phyloP scores from a whole-genome alignment of 2,329 filamentous ascomycete genomes.

The Pseudogymnoascus sp. region DNA sequence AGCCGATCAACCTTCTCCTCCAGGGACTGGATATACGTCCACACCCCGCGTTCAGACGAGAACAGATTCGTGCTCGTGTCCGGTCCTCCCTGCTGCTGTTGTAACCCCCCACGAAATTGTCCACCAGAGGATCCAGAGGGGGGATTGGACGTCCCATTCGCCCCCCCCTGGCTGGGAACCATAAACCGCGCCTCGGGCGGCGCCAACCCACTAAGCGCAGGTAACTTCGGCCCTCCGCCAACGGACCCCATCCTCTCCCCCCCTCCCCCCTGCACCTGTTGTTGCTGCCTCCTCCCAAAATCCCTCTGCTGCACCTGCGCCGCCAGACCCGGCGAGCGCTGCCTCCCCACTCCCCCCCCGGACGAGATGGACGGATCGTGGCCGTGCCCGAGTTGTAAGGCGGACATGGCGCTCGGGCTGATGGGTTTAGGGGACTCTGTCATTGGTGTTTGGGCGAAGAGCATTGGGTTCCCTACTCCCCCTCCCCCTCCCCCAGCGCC shows the following conservation, averaged over 20 bases:
- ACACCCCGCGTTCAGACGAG: constrained; percentile 54
- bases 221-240: constrained; percentile 26
- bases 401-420: constrained; percentile 48
- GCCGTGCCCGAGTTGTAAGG: constrained; percentile 45
- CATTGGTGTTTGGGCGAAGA: constrained; percentile 46
- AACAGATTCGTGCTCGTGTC: constrained; percentile 62
- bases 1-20: constrained; percentile 49
- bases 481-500: too few relatives aligned
- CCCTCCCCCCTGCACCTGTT: background rate
- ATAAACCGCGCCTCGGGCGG: constrained; percentile 28
- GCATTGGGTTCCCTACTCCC: constrained; percentile 21
- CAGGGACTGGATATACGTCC: constrained; percentile 63
- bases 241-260: constrained; percentile 20
- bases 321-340: constrained; percentile 57
- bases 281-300: constrained; percentile 42
- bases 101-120: background rate
- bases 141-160: too few relatives aligned
- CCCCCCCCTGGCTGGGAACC: constrained; percentile 20
- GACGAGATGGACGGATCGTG: constrained; percentile 34
- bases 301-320: constrained; percentile 59
- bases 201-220: constrained; percentile 24
- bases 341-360: constrained; percentile 31
- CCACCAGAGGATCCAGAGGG: too few relatives aligned
- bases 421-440: constrained; percentile 84
- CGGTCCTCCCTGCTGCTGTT: constrained; percentile 36